Conservation (phyloP, 805 yeast species). For the Candida nitratophila region DNA sequence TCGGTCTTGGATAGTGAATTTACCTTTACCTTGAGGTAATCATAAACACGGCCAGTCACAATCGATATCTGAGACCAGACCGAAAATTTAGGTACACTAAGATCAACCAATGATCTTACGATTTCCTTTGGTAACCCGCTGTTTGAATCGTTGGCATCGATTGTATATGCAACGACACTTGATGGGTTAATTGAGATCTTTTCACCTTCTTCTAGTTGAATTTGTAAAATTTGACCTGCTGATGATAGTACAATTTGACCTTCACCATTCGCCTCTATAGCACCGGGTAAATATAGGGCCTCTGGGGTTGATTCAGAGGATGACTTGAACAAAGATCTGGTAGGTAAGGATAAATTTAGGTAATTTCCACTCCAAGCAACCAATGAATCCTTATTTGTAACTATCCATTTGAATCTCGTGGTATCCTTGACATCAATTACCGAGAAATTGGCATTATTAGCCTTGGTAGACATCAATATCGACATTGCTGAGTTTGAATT, state of each 20-base stretch:
- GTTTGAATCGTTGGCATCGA: neutral
- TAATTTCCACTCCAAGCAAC: constrained; percentile 43
- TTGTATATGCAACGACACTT: constrained; percentile 31
- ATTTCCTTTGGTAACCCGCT: neutral
- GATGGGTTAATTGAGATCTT: constrained; percentile 31
- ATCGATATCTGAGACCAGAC: constrained; percentile 1
- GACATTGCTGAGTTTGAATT: constrained; percentile 24
- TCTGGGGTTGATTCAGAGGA: constrained; percentile 5
- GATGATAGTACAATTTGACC: constrained; percentile 35
- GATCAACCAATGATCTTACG: constrained; percentile 15
- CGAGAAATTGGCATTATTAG: constrained; percentile 27
- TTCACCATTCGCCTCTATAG: constrained; percentile 26
- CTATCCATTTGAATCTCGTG: constrained; percentile 26
- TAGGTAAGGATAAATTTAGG: constrained; percentile 15
- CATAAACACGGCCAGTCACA: neutral
- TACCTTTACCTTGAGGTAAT: neutral
- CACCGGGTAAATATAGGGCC: constrained; percentile 13
- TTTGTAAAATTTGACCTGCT: constrained; percentile 31
- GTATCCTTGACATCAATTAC: constrained; percentile 21
- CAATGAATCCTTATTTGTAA: constrained; percentile 27
- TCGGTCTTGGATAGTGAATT: neutral
- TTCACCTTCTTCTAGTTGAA: constrained; percentile 30
- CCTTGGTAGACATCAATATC: constrained; percentile 28
- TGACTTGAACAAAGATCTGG: neutral
- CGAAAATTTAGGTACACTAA: constrained; percentile 18